These are phyloP conservation scores for Silene uniflora DNA, from an alignment of 148 eudicot species.

Conservation along the genomic window DNA sequence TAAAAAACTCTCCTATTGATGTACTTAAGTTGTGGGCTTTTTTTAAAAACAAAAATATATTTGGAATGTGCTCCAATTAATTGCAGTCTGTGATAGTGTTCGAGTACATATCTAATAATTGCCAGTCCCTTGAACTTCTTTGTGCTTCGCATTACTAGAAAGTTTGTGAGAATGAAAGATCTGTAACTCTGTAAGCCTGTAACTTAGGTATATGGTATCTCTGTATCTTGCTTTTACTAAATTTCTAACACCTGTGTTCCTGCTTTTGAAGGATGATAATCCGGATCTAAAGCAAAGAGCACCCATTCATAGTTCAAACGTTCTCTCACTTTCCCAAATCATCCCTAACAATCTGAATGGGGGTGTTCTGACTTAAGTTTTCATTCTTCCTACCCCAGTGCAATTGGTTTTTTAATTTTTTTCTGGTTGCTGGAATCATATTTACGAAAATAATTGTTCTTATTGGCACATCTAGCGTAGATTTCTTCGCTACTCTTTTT, in stretches of 20 bases:
- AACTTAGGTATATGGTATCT: background rate
- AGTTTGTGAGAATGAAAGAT: background rate
- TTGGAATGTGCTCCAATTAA: background rate
- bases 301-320: slow-evolving; percentile 62
- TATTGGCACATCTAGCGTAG: slow-evolving; percentile 11
- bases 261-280: slow-evolving; percentile 40
- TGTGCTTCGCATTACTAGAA: background rate
- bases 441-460: background rate
- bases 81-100: background rate
- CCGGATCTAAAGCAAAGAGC: slow-evolving; percentile 61
- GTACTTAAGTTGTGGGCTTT: too few species aligned
- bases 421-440: slow-evolving; percentile 2
- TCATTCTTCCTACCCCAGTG: slow-evolving; percentile 1
- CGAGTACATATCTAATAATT: too few species aligned
- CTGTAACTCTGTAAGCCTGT: background rate
- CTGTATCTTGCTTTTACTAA: slow-evolving; percentile 8
- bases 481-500: too few species aligned
- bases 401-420: background rate
- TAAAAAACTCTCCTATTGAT: too few species aligned
- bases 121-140: background rate
- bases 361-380: slow-evolving; percentile 74
- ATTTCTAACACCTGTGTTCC: slow-evolving; percentile 11
- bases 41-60: too few species aligned
- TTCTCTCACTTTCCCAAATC: slow-evolving; percentile 65
- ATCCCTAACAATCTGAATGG: slow-evolving; percentile 70